These are phyloP conservation scores for Coniochaeta prunicola DNA, from an alignment of 2,329 filamentous ascomycete species.

Conservation along the genomic window DNA sequence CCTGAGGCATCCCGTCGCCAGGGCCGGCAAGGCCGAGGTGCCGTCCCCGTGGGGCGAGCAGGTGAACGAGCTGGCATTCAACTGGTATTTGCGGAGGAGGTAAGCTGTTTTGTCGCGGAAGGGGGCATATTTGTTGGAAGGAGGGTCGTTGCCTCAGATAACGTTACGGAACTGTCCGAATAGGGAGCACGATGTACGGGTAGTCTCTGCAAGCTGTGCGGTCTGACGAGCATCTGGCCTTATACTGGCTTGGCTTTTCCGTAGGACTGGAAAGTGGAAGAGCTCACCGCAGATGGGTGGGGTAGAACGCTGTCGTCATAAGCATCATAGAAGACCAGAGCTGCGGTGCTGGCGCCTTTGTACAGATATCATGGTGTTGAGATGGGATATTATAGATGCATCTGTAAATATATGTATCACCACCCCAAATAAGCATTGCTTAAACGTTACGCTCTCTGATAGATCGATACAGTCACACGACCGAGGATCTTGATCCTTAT, in stretches of 20 bases:
- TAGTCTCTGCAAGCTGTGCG: background rate
- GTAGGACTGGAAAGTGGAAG: background rate
- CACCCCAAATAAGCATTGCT: background rate
- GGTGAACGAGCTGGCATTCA: slow-evolving; percentile 76
- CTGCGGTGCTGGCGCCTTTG: background rate
- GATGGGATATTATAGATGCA: background rate
- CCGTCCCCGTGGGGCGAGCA: slow-evolving; percentile 71
- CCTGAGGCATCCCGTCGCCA: slow-evolving; percentile 84
- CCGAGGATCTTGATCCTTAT: too few species aligned
- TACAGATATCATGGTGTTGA: background rate
- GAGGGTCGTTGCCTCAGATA: too few species aligned
- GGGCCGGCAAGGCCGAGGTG: slow-evolving; percentile 72
- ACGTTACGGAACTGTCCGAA: background rate
- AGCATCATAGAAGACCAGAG: background rate
- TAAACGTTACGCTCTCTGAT: background rate
- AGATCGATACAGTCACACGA: too few species aligned
- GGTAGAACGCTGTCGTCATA: background rate
- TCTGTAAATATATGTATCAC: background rate
- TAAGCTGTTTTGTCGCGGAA: slow-evolving; percentile 29
- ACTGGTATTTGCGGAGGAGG: slow-evolving; percentile 85
- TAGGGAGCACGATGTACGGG: background rate
- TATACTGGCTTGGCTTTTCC: background rate
- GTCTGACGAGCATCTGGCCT: background rate
- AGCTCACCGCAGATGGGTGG: background rate
- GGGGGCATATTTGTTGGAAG: background rate